Percentiles rank a stretch among this genome's conserved stretches.
phyloP scores from a whole-genome alignment of 345 rosid genomes.

The Arabidopsis arenosa region DNA sequence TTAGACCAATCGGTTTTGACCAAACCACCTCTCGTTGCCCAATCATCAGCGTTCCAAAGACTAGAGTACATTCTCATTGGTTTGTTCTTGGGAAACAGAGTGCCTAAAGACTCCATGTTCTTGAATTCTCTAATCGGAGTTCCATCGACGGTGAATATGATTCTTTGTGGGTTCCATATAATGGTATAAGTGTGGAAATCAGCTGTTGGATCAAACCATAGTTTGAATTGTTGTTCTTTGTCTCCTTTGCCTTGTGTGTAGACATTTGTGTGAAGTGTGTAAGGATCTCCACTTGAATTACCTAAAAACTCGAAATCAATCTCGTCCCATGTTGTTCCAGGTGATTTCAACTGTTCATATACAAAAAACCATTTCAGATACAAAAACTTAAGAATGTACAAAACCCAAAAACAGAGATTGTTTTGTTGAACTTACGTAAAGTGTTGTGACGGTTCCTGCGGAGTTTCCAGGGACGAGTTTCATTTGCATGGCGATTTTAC shows the following conservation, averaged over 20 bases:
- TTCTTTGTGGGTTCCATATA: conserved; percentile 65
- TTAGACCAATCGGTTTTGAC: conserved; percentile 66
- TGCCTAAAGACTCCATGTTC: conserved; percentile 56
- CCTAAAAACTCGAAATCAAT: conserved; percentile 72
- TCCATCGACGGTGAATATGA: conserved; percentile 62
- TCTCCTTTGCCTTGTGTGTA: conserved; percentile 65
- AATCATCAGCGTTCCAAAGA: conserved; percentile 67
- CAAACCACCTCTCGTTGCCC: conserved; percentile 71
- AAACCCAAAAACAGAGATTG: neutral
- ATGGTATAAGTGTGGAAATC: conserved; percentile 68
- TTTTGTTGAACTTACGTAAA: conserved; percentile 49
- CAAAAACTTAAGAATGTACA: neutral
- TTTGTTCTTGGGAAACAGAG: conserved; percentile 56
- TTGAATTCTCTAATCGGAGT: conserved; percentile 70
- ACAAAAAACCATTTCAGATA: neutral
- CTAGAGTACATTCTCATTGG: conserved; percentile 69
- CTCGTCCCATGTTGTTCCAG: conserved; percentile 76
- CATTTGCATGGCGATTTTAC: conserved; percentile 61
- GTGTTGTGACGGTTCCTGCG: conserved; percentile 65
- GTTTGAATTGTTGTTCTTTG: conserved; percentile 69
- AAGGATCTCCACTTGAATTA: conserved; percentile 68
- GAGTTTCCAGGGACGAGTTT: conserved; percentile 69
- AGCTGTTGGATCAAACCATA: conserved; percentile 68
- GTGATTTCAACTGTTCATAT: conserved; percentile 55
- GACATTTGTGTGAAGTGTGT: conserved; percentile 68